Conservation (phyloP, 441 rosid species). For the Isatis lusitanica region DNA sequence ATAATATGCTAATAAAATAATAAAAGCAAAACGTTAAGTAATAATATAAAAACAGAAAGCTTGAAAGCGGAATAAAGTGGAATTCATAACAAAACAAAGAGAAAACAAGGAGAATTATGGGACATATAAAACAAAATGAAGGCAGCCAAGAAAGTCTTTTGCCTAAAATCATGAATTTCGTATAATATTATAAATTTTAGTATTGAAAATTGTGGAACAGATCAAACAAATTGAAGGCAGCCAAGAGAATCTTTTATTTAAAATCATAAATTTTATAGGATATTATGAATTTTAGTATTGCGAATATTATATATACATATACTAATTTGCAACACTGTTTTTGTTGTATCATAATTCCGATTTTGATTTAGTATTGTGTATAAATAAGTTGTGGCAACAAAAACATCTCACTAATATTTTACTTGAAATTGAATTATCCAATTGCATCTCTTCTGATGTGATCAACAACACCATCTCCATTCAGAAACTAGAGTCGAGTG, state of each 20-base stretch:
- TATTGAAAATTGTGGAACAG: too few relatives aligned
- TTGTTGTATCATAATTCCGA: neutral
- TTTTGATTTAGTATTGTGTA: neutral
- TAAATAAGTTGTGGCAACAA: neutral
- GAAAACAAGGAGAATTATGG: slow-evolving; percentile 3
- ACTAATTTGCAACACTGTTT: neutral
- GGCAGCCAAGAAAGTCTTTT: slow-evolving; percentile 23
- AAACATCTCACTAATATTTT: neutral
- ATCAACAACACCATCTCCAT: too few relatives aligned
- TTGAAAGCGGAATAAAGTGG: slow-evolving; percentile 32
- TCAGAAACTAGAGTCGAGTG: neutral
- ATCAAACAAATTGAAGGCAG: too few relatives aligned
- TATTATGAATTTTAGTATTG: too few relatives aligned
- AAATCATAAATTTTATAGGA: too few relatives aligned
- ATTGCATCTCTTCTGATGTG: too few relatives aligned
- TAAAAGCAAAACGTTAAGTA: neutral
- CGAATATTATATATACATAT: neutral
- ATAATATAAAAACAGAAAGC: slow-evolving; percentile 15
- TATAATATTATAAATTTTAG: neutral
- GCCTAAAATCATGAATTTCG: neutral
- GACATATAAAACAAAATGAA: slow-evolving; percentile 26
- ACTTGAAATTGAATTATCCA: too few relatives aligned
- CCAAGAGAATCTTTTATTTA: too few relatives aligned
- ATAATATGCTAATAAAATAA: neutral
- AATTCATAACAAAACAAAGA: slow-evolving; percentile 32